Evolutionary conservation across 2,329 filamentous ascomycete genomes (phyloP).

Genomic region (Alternaria solani): DNA sequence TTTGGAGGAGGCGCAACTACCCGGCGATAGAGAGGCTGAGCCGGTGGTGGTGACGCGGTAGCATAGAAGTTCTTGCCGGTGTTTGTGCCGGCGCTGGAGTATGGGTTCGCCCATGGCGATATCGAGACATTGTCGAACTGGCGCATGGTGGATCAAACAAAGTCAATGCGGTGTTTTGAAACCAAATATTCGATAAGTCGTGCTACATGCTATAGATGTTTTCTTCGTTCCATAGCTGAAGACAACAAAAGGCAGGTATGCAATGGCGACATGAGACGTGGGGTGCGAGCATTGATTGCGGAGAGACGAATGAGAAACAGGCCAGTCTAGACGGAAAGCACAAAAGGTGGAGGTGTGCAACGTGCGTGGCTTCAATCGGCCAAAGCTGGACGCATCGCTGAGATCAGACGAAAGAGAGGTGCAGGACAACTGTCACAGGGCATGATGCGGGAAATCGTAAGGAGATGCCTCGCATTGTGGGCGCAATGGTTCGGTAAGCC

Average conservation of each 20-base stretch:
- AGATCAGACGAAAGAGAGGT: constrained; percentile 39
- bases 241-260: constrained; percentile 35
- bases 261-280: constrained; percentile 50
- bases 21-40: constrained; percentile 34
- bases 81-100: constrained; percentile 18
- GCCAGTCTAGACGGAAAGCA: constrained; percentile 35
- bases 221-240: constrained; percentile 43
- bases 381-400: constrained; percentile 31
- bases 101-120: constrained; percentile 48
- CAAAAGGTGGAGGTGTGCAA: constrained; percentile 33
- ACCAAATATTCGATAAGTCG: constrained; percentile 35
- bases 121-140: constrained; percentile 42
- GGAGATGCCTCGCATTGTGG: constrained; percentile 32
- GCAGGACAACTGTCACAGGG: constrained; percentile 47
- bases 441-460: constrained; percentile 30
- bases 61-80: constrained; percentile 28
- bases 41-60: constrained; percentile 18
- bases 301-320: constrained; percentile 47
- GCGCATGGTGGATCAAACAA: constrained; percentile 41
- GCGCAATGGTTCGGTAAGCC: constrained; percentile 42
- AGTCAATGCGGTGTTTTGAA: constrained; percentile 24
- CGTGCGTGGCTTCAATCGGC: constrained; percentile 43
- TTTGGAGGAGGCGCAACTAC: constrained; percentile 31
- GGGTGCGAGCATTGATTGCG: constrained; percentile 42
- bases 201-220: constrained; percentile 44